A percentile compares a stretch with the other conserved stretches of the same genome.
phyloP scores from a whole-genome alignment of 306 rosid genomes.

The Cicer pinnatifidum region DNA sequence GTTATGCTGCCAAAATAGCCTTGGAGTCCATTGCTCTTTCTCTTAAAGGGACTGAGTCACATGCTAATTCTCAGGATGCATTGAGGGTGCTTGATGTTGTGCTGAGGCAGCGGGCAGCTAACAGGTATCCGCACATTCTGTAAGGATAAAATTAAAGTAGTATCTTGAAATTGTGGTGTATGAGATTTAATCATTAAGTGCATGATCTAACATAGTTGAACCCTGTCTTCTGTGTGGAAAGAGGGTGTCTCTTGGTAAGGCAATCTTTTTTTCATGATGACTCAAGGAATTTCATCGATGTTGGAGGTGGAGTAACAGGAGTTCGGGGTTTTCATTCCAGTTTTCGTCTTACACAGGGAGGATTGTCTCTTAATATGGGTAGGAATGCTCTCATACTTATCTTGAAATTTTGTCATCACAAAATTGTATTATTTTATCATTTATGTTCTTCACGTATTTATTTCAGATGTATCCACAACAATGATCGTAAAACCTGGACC shows the following conservation, averaged over 20 bases:
- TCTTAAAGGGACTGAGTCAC: slow-evolving; percentile 57
- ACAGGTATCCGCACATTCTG: slow-evolving; percentile 52
- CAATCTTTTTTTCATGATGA: slow-evolving; percentile 89
- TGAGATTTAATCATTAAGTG: slow-evolving; percentile 31
- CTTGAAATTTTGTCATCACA: slow-evolving; percentile 32
- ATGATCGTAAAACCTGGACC: slow-evolving; percentile 85
- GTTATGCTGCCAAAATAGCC: slow-evolving; percentile 71
- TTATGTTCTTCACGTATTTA: slow-evolving; percentile 29
- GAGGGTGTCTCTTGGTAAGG: slow-evolving; percentile 87
- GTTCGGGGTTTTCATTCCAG: slow-evolving; percentile 85
- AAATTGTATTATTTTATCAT: not conserved
- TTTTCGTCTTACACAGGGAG: slow-evolving; percentile 66
- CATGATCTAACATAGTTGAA: slow-evolving; percentile 43
- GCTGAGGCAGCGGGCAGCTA: slow-evolving; percentile 85
- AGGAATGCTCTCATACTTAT: slow-evolving; percentile 36
- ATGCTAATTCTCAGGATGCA: slow-evolving; percentile 63
- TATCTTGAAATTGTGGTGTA: slow-evolving; percentile 30
- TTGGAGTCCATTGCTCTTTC: slow-evolving; percentile 59
- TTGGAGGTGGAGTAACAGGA: slow-evolving; percentile 84
- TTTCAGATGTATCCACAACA: slow-evolving; percentile 83
- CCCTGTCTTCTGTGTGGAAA: slow-evolving; percentile 49
- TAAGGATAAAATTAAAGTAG: slow-evolving; percentile 31
- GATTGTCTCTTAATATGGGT: slow-evolving; percentile 90
- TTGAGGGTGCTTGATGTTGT: slow-evolving; percentile 77
- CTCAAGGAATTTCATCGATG: slow-evolving; percentile 62